phyloP scores from a whole-genome alignment of 257 asterid genomes.

The Catharanthus roseus region DNA sequence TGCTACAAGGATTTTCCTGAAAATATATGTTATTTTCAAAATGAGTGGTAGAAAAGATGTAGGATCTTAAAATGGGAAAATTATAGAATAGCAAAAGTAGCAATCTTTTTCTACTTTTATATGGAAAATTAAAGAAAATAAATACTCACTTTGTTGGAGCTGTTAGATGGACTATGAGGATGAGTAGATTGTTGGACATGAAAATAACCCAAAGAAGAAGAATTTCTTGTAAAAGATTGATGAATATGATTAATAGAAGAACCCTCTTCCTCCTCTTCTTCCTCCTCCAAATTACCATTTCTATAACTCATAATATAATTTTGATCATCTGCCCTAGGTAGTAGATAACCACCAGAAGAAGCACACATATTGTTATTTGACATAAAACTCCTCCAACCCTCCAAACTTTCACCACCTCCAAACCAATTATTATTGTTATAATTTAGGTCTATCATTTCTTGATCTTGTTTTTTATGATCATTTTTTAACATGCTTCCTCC shows the following conservation, averaged over 20 bases:
- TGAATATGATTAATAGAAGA: background rate
- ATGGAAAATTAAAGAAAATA: background rate
- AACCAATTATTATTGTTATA: conserved; percentile 2
- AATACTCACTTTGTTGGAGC: conserved; percentile 24
- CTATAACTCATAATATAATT: too few species aligned
- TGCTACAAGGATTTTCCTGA: background rate
- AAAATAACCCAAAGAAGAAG: conserved; percentile 7
- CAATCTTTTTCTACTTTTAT: background rate
- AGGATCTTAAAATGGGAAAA: background rate
- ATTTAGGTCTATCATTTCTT: too few species aligned
- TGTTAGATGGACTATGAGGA: conserved; percentile 19
- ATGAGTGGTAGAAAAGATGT: background rate
- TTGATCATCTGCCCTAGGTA: too few species aligned
- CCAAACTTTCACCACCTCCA: too few species aligned
- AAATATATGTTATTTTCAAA: background rate
- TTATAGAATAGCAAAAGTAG: background rate
- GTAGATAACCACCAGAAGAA: too few species aligned
- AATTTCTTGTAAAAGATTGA: conserved; percentile 1
- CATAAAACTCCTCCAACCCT: too few species aligned
- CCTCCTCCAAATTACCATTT: background rate
- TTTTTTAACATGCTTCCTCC: conserved; percentile 4
- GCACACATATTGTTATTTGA: too few species aligned
- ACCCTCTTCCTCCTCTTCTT: background rate
- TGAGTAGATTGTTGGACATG: conserved; percentile 8
- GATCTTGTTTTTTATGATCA: background rate